Base-by-base conservation (phyloP, 805 yeast species). In the Saccharomyces kudriavzevii region DNA sequence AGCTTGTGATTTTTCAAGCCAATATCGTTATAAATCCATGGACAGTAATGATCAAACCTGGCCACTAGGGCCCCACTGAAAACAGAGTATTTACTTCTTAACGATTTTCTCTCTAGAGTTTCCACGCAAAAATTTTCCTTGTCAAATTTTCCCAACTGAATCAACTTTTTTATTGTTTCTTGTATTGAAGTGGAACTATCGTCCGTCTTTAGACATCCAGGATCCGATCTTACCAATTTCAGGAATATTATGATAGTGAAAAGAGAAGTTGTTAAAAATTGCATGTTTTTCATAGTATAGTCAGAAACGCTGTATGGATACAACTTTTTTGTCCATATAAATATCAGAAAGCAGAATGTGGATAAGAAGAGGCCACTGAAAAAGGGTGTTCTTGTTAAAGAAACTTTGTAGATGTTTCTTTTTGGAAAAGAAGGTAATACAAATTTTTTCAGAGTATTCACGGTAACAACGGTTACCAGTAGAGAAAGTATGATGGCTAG, bases 21-120 rank as follows among this genome's bases (percentile, higher is more conserved):
- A 55, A 92, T 76, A 55, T 90, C 94, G 64, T 92, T 94, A 67
- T 81, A 84, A 10, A 87, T 79, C 98, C 98, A 94, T 0, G 97
- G 96, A 67, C 99, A 94, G 61, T 82, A 87, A 67, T 94, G 99
- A 65, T 92, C 98, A 65, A 84, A 89, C 56, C 87, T 76, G 0
- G 96, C 94, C 26, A 92, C 80, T 46, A 88, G 77, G 26, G 77
- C 73, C 48, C 78, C 76, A 45, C 77, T 76, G 53, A 75, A 67
- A 31, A 74, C 69, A n/a, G 94, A 87, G 67, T 80, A 90, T 62
- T 80, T 85, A 10, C 95, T 80, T 60, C 98, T 76, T 48, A 89
- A 70, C 0, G 98, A 97, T 59, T 82, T 87, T 52, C 91, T 76
- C 17, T 85, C 79, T 62, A 79, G 81, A 0, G 96, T 80, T 56